Base-by-base conservation (phyloP, 2,329 filamentous ascomycete genomes). In the Paecilomyces sp. region DNA sequence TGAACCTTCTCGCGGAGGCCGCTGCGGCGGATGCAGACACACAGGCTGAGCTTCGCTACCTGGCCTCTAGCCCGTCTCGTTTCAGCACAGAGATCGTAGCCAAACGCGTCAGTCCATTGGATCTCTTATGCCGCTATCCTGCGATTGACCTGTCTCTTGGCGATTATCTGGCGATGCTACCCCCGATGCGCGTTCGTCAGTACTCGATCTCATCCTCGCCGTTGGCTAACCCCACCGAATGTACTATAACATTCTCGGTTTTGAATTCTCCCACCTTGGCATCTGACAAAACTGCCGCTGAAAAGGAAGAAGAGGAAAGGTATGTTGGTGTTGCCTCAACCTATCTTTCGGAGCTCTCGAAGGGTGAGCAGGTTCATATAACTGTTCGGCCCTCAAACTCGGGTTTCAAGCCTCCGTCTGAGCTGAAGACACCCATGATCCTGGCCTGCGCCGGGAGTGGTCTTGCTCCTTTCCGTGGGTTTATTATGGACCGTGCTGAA, bases 121-220 rank as follows among this genome's bases (percentile, higher is more conserved):
- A 92, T 62, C 78, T 93, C 1, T 80, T 93, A 1, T 86, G 90
- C 67, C 79, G 81, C 11, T 88, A 86, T 68, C 79, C 83, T 0
- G 74, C 78, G 0, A 78, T 89, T 33, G 74, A 82, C 2, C 73
- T 93, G 0, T 81, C 88, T 0, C 81, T 94, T 25, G 81, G 81
- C 3, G 75, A 83, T 18, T 93, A 89, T 76, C 79, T 94, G 7
- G 80, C 81, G 34, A 87, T 91, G 80, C 81, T 92, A 0, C 88
- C 88, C 1, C 87, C 89, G 0, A 90, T 94, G 86, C 85, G 89
- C 30, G 81, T 90, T 47, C 83, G 89, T n/a, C 87, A 90, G 71
- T 92, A 92, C 77, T 90, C 86, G 33, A 91, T 92, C 68, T 91
- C 89, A 0, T 91, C 88, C 0, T 90, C 88, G 0, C 88, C 89